A percentile compares a stretch with the other conserved stretches of the same genome.
These are phyloP conservation scores for Macrotyloma uniflorum DNA, from an alignment of 306 rosid species.

Conservation along the genomic window DNA sequence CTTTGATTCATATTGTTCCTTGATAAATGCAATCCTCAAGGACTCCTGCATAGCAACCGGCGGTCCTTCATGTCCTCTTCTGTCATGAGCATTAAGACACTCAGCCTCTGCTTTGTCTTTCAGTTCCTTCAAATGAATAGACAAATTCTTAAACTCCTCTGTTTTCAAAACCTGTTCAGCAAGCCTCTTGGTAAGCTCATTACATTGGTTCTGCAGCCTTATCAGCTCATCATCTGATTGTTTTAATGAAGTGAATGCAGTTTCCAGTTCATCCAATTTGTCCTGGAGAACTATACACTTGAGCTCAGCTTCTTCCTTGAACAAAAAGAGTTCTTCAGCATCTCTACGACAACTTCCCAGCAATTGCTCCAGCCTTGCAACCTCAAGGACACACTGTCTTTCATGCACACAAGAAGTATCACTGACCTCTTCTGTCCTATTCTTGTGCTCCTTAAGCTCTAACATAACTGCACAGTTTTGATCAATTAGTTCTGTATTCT, in stretches of 20 bases:
- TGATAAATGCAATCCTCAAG: slow-evolving; percentile 92
- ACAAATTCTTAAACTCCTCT: slow-evolving; percentile 90
- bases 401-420: slow-evolving; percentile 35
- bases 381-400: slow-evolving; percentile 53
- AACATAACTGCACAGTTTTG: slow-evolving; percentile 47
- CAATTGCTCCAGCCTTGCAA: slow-evolving; percentile 66
- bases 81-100: slow-evolving; percentile 63
- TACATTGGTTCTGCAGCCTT: slow-evolving; percentile 62
- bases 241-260: slow-evolving; percentile 57
- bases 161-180: slow-evolving; percentile 88
- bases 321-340: slow-evolving; percentile 63
- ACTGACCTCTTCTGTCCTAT: slow-evolving; percentile 48
- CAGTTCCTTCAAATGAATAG: slow-evolving; percentile 91
- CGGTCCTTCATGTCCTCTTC: slow-evolving; percentile 77
- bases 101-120: slow-evolving; percentile 89
- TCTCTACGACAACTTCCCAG: slow-evolving; percentile 60
- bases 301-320: slow-evolving; percentile 80
- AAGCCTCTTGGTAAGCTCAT: slow-evolving; percentile 70
- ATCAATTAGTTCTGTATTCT: slow-evolving; percentile 59
- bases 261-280: slow-evolving; percentile 68
- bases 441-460: slow-evolving; percentile 57
- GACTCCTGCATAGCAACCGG: slow-evolving; percentile 82
- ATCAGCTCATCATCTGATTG: slow-evolving; percentile 59
- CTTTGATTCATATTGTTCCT: slow-evolving; percentile 94
- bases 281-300: slow-evolving; percentile 64